phyloP scores from a whole-genome alignment of 75 land plant genomes.

The Azolla pinnata region DNA sequence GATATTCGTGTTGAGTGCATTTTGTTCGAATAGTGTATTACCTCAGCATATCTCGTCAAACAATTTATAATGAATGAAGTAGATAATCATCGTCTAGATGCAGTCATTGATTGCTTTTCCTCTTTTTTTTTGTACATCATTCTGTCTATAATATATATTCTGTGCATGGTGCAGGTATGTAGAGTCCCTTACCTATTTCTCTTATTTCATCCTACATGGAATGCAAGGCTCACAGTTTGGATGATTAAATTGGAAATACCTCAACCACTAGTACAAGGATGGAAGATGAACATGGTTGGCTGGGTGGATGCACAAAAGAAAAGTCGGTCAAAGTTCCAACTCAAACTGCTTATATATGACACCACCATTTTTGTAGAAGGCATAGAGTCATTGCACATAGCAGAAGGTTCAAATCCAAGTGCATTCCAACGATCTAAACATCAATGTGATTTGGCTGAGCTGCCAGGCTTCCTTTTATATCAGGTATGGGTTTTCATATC shows the following conservation, averaged over 20 bases:
- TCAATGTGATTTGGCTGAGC: conserved; percentile 61
- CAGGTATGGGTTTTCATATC: conserved; percentile 57
- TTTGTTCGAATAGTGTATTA: no score
- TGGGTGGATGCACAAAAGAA: conserved; percentile 8
- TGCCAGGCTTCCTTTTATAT: conserved; percentile 61
- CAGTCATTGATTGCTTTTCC: no score
- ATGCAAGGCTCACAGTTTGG: conserved; percentile 81
- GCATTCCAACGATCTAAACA: conserved; percentile 8
- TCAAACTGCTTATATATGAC: conserved; percentile 58
- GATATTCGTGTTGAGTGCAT: no score
- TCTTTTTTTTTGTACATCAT: no score
- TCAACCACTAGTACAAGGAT: conserved; percentile 28
- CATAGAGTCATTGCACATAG: conserved; percentile 8
- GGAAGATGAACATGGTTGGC: conserved; percentile 15
- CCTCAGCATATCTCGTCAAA: no score
- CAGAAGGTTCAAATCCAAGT: conserved; percentile 5
- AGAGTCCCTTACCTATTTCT: conserved; percentile 65
- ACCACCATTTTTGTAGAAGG: conserved; percentile 62
- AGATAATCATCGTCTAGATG: no score
- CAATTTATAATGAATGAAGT: no score
- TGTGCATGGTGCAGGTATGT: conserved; percentile 66
- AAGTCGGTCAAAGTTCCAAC: conserved; percentile 41
- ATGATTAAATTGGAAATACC: conserved; percentile 67
- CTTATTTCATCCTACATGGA: conserved; percentile 72
- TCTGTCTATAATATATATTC: no score